phyloP scores from a whole-genome alignment of 257 asterid species.

The Solanum chilense region DNA sequence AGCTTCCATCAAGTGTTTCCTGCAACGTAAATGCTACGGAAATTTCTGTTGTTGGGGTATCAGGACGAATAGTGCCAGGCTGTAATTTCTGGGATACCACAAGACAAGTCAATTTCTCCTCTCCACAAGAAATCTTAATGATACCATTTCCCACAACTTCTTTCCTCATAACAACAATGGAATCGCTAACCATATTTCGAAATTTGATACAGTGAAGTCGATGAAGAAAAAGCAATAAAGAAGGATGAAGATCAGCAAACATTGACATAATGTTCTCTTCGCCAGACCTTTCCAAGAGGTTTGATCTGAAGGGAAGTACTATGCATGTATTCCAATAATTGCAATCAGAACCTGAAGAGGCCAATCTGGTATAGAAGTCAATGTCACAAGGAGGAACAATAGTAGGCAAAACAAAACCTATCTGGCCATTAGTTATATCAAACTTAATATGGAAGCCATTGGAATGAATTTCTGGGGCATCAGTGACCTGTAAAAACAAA shows the following conservation, averaged over 20 bases:
- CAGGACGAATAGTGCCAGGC: conserved; percentile 49
- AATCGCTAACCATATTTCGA: conserved; percentile 52
- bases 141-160: conserved; percentile 65
- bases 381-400: conserved; percentile 74
- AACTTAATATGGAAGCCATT: conserved; percentile 88
- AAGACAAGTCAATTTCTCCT: conserved; percentile 77
- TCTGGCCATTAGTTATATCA: conserved; percentile 83
- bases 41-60: conserved; percentile 63
- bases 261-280: conserved; percentile 60
- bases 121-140: conserved; percentile 61
- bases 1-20: conserved; percentile 46
- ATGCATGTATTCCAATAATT: conserved; percentile 81
- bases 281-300: conserved; percentile 32
- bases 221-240: conserved; percentile 52
- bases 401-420: conserved; percentile 94
- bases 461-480: conserved; percentile 95
- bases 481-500: conserved; percentile 52
- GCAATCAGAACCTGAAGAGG: conserved; percentile 31
- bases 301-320: conserved; percentile 77
- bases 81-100: conserved; percentile 62
- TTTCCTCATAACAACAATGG: conserved; percentile 70
- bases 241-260: conserved; percentile 92
- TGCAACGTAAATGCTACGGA: conserved; percentile 77
- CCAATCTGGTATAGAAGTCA: conserved; percentile 45
- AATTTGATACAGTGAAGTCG: conserved; percentile 49